Percentiles rank a stretch among this genome's conserved stretches.
Conservation (phyloP, 2,329 filamentous ascomycete species). For the Leptographium procerum region DNA sequence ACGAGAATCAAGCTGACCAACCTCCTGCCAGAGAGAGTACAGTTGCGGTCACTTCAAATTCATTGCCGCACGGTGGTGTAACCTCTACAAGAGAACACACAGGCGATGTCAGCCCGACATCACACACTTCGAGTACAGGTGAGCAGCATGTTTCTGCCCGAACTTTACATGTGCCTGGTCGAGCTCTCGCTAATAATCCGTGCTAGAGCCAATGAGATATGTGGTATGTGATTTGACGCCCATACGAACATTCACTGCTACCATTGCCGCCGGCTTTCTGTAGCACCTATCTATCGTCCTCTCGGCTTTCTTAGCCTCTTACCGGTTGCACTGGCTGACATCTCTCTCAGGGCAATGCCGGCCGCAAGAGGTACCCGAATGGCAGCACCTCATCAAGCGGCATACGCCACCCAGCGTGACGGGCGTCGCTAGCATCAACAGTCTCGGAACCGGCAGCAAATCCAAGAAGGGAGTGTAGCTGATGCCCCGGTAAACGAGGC, state of each 20-base stretch:
- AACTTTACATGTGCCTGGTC: background rate
- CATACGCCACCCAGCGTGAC: constrained; percentile 14
- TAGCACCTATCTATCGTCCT: background rate
- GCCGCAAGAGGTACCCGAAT: constrained; percentile 22
- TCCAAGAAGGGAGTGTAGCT: background rate
- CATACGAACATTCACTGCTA: background rate
- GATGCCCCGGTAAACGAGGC: background rate
- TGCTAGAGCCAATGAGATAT: constrained; percentile 17
- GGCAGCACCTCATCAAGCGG: constrained; percentile 26
- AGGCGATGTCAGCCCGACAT: constrained; percentile 22
- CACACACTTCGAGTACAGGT: constrained; percentile 22
- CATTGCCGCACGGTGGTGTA: constrained; percentile 24
- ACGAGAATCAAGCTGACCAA: background rate
- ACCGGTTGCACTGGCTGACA: background rate
- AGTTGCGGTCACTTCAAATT: constrained; percentile 24
- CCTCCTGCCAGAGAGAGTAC: constrained; percentile 16
- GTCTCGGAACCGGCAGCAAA: background rate
- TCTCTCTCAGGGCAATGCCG: constrained; percentile 24
- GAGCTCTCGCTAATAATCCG: background rate
- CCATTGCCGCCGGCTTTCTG: background rate
- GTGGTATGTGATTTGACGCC: constrained; percentile 16
- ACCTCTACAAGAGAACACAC: constrained; percentile 20
- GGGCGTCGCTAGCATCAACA: constrained; percentile 8
- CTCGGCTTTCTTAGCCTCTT: background rate
- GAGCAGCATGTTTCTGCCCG: background rate